These are phyloP conservation scores for Trametes gibbosa DNA, from an alignment of 768 basidiomycete species.

Conservation along the genomic window DNA sequence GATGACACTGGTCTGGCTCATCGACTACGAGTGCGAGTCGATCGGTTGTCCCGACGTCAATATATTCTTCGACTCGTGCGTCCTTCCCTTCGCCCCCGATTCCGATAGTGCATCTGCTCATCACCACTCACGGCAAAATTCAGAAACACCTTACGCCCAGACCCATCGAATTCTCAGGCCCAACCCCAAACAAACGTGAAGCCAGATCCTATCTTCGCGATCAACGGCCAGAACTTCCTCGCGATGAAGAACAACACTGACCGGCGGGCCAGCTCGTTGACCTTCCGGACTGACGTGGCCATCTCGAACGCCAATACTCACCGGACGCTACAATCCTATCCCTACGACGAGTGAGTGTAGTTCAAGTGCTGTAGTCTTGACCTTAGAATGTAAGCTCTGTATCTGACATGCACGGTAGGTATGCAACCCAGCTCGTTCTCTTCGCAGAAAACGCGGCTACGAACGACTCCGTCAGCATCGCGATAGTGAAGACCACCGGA, in stretches of 20 bases:
- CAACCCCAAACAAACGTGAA: background rate
- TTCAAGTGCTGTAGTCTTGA: no score
- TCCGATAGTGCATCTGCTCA: no score
- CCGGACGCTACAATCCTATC: conserved; percentile 17
- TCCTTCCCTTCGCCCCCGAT: background rate
- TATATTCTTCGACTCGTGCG: conserved; percentile 18
- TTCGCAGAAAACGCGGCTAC: conserved; percentile 7
- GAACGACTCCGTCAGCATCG: conserved; percentile 14
- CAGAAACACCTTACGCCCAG: conserved; percentile 13
- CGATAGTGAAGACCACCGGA: conserved; percentile 7
- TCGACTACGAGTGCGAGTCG: conserved; percentile 3
- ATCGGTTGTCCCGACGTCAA: conserved; percentile 16
- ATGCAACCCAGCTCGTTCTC: conserved; percentile 8
- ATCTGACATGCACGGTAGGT: background rate
- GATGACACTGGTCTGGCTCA: conserved; percentile 17
- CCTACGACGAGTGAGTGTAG: conserved; percentile 16
- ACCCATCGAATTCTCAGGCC: background rate
- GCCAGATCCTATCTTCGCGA: conserved; percentile 13
- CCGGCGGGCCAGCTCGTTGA: conserved; percentile 6
- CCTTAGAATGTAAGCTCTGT: no score
- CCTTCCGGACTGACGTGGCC: conserved; percentile 15
- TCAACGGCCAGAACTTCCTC: conserved; percentile 10
- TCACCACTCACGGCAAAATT: background rate
- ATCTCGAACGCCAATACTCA: conserved; percentile 11
- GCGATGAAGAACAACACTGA: conserved; percentile 5